phyloP scores from a whole-genome alignment of 176 grass and related monocot genomes.

The Triticum turgidum region DNA sequence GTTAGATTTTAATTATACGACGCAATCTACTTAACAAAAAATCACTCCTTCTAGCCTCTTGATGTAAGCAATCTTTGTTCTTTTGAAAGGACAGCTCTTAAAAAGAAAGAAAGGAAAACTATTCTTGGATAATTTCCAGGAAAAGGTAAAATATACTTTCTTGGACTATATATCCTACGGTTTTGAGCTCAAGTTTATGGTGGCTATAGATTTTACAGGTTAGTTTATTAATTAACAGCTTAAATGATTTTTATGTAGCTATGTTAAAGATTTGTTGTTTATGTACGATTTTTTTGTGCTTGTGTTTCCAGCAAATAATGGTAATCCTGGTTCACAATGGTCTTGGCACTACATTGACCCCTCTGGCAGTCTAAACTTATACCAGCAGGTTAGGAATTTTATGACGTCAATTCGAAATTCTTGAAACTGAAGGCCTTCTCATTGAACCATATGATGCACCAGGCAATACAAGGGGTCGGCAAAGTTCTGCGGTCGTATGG shows the following conservation, averaged over 20 bases:
- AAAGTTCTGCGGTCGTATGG: constrained; percentile 89
- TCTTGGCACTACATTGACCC: constrained; percentile 95
- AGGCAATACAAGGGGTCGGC: constrained; percentile 80
- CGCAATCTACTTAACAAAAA: not conserved
- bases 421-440: not conserved
- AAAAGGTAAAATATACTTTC: constrained; percentile 88
- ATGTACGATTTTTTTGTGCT: not conserved
- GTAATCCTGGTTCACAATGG: constrained; percentile 59
- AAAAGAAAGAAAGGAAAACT: constrained; percentile 3
- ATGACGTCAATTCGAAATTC: not conserved
- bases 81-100: constrained; percentile 67
- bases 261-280: not conserved
- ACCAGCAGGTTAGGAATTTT: constrained; percentile 69
- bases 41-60: not conserved
- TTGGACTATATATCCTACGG: constrained; percentile 93
- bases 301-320: constrained; percentile 73
- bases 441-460: constrained; percentile 13
- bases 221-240: constrained; percentile 7
- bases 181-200: constrained; percentile 97
- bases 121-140: constrained; percentile 69
- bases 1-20: constrained; percentile 13
- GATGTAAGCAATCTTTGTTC: constrained; percentile 10
- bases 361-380: constrained; percentile 76
- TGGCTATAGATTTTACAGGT: constrained; percentile 95
- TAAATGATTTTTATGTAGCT: constrained; percentile 16